These are phyloP conservation scores for Crithidia sp. DNA, from an alignment of 208 protist species.

Conservation along the genomic window DNA sequence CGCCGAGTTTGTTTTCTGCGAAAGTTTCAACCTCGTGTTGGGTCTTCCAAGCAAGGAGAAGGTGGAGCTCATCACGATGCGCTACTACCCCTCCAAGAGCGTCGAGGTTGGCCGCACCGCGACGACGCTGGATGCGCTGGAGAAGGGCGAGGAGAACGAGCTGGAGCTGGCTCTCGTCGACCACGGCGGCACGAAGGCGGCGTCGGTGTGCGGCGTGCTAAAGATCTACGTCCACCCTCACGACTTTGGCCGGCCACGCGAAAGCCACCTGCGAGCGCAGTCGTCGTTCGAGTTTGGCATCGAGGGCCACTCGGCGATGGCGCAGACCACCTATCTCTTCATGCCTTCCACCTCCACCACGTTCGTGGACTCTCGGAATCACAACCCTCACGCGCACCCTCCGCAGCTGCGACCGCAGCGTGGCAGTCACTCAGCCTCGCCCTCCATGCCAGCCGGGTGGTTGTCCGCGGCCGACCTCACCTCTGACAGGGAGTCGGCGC, in stretches of 20 bases:
- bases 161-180: conserved; percentile 62
- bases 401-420: neutral
- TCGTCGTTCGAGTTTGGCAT: conserved; percentile 26
- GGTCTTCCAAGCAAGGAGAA: conserved; percentile 71
- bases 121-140: conserved; percentile 44
- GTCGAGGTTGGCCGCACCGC: conserved; percentile 65
- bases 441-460: neutral
- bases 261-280: conserved; percentile 14
- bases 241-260: conserved; percentile 30
- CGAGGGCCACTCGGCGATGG: conserved; percentile 13
- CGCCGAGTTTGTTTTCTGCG: conserved; percentile 64
- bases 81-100: conserved; percentile 30
- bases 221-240: conserved; percentile 54
- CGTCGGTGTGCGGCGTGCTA: conserved; percentile 49
- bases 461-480: neutral
- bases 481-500: neutral
- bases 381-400: too few relatives aligned
- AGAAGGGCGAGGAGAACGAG: conserved; percentile 32
- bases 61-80: conserved; percentile 66
- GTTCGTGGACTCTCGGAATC: neutral
- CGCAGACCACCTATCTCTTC: conserved; percentile 23
- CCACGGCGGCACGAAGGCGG: conserved; percentile 41
- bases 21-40: conserved; percentile 65
- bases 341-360: neutral
- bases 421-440: neutral